Evolutionary conservation across 1,139 yeast genomes (phyloP), one percentile per base, ranked within the genome.

Genomic region (Yarrowia galli): DNA sequence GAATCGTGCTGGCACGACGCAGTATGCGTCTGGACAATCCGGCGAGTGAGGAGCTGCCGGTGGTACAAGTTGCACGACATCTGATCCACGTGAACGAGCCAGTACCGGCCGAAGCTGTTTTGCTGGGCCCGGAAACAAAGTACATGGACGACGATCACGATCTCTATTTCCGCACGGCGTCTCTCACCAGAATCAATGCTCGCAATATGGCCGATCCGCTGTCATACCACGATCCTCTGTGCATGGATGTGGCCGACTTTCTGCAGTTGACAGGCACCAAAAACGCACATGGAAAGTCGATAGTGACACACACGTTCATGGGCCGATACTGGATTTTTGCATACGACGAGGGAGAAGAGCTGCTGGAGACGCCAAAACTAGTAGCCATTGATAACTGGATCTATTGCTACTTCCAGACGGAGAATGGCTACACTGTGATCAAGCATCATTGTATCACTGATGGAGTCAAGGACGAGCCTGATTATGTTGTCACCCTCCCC

Each of bases 381-480:
- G 16, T 23, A 0, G n/a, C 46, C 23, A n/a, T 38, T 13, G 61
- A 54, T 7, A 40, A 54, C 36, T 54, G 61, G 61, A 54, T 54
- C 10, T 54, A 54, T n/a, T 32, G 45, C 36, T 23, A 23, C 18
- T 54, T 28, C 25, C 25, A 16, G 7, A 23, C 61, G 2, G 43
- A 53, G 15, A 15, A n/a, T 2, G 15, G 22, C 22, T 38, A 54
- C n/a, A 38, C 40, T 15, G 46, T 54, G 3, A 54, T 54, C 36
- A 54, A 54, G 22, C 61, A 54, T n/a, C 61, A 54, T 12, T 54
- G 61, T 36, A 54, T 54, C n/a, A 40, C 46, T 3, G 35, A 38
- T 6, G 46, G 61, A 2, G 61, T 54, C 5, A 54, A 54, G n/a
- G 61, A 54, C 25, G 61, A 16, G 4, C 61, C 61, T 2, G 61